These are phyloP conservation scores for Cordyceps sp. DNA, from an alignment of 2,329 filamentous ascomycete genomes.

Conservation along the genomic window DNA sequence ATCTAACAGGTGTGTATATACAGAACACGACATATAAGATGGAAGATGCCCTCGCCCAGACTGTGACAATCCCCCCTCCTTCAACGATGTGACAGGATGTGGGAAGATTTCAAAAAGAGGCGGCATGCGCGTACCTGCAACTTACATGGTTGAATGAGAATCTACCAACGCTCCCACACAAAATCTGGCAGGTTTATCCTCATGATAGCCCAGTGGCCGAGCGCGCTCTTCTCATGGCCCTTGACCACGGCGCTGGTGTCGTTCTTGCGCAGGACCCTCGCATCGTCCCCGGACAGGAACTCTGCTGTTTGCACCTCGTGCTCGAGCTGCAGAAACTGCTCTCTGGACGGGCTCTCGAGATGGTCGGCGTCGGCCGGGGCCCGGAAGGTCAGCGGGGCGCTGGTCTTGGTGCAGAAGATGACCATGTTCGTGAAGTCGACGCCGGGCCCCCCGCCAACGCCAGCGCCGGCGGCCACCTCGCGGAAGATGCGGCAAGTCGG, in stretches of 20 bases:
- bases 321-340: constrained; percentile 53
- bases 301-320: constrained; percentile 46
- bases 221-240: constrained; percentile 60
- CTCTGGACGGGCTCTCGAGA: constrained; percentile 53
- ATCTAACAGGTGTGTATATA: too few species aligned
- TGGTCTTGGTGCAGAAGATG: constrained; percentile 69
- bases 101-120: too few species aligned
- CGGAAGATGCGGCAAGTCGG: constrained; percentile 84
- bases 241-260: constrained; percentile 49
- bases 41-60: too few species aligned
- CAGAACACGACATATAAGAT: too few species aligned
- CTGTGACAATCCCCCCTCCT: too few species aligned
- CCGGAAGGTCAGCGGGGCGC: constrained; percentile 44
- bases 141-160: too few species aligned
- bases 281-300: constrained; percentile 26
- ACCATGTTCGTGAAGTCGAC: constrained; percentile 90
- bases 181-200: constrained; percentile 57
- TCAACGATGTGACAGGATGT: too few species aligned
- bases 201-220: constrained; percentile 89
- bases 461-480: constrained; percentile 43
- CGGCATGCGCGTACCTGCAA: too few species aligned
- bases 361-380: constrained; percentile 46
- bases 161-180: constrained; percentile 90
- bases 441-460: constrained; percentile 27
- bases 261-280: constrained; percentile 40